Conservation (phyloP, 2,329 filamentous ascomycete species). For the Hirsutella minnesotensis region DNA sequence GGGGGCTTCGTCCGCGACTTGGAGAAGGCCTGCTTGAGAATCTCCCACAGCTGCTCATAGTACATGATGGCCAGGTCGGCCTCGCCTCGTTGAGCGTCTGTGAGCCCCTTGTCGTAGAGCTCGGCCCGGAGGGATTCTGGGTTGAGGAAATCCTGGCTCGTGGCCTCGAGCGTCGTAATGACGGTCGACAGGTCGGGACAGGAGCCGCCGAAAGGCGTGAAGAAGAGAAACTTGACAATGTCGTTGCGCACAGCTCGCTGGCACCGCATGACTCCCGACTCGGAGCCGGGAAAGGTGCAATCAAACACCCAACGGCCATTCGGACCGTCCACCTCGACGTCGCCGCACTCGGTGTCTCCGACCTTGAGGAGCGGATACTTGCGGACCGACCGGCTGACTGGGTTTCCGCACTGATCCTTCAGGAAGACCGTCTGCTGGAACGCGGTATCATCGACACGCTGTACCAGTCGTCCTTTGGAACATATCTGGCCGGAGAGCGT, state of each 20-base stretch:
- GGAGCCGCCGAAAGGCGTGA: slow-evolving; percentile 21
- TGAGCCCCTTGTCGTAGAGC: slow-evolving; percentile 13
- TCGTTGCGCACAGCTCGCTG: slow-evolving; percentile 18
- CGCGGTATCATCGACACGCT: slow-evolving; percentile 11
- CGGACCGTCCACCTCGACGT: slow-evolving; percentile 11
- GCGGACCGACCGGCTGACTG: slow-evolving; percentile 13
- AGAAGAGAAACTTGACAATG: slow-evolving; percentile 19
- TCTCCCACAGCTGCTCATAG: slow-evolving; percentile 18
- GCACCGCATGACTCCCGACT: slow-evolving; percentile 16
- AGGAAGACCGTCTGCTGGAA: slow-evolving; percentile 21
- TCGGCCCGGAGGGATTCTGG: slow-evolving; percentile 12
- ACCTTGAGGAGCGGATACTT: slow-evolving; percentile 18
- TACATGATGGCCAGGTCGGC: slow-evolving; percentile 15
- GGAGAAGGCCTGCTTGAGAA: slow-evolving; percentile 19
- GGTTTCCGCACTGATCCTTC: slow-evolving; percentile 21
- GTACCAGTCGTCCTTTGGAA: slow-evolving; percentile 9
- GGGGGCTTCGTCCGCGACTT: slow-evolving; percentile 7
- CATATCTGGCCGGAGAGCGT: slow-evolving; percentile 19
- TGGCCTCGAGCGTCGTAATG: slow-evolving; percentile 18
- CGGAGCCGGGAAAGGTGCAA: slow-evolving; percentile 22
- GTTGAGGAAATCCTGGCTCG: slow-evolving; percentile 17
- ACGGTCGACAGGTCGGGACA: slow-evolving; percentile 23
- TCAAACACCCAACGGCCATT: slow-evolving; percentile 22
- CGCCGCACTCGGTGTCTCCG: slow-evolving; percentile 18
- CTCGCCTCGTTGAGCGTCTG: slow-evolving; percentile 8